phyloP scores from a whole-genome alignment of 2,329 filamentous ascomycete species.

The Sarocladiaceae sp. region DNA sequence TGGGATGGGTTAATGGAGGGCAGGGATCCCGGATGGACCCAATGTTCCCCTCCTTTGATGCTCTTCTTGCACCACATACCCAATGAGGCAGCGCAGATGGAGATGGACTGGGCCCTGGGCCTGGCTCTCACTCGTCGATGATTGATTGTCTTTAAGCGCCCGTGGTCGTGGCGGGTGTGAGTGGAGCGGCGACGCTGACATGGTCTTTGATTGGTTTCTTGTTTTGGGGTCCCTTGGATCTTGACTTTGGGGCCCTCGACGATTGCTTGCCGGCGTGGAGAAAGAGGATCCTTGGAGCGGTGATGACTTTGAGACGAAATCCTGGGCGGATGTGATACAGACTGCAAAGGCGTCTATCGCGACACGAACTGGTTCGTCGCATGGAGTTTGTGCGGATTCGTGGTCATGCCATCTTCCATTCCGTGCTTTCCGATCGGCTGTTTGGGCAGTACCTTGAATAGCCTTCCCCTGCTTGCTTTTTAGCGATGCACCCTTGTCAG shows the following conservation, averaged over 20 bases:
- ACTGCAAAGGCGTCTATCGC: conserved; percentile 7
- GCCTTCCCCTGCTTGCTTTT: too few species aligned
- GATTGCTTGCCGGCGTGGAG: too few species aligned
- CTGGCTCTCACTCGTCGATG: conserved; percentile 6
- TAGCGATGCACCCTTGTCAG: too few species aligned
- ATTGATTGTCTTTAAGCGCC: conserved; percentile 10
- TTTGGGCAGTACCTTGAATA: too few species aligned
- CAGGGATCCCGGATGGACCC: conserved; percentile 4
- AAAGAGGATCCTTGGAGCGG: too few species aligned
- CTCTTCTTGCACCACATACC: not conserved
- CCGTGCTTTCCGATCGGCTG: too few species aligned
- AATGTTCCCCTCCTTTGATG: too few species aligned
- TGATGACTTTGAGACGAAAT: not conserved
- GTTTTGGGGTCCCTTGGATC: too few species aligned
- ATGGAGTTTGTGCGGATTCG: not conserved
- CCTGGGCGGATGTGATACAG: conserved; percentile 8
- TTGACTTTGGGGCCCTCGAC: not conserved
- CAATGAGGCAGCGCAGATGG: conserved; percentile 1
- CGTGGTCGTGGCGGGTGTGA: conserved; percentile 5
- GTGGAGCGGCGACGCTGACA: conserved; percentile 2
- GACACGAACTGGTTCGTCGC: conserved; percentile 1
- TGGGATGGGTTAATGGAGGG: not conserved
- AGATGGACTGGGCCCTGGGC: not conserved
- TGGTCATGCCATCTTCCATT: not conserved
- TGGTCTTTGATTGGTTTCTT: conserved; percentile 2